Evolutionary conservation across 345 rosid species (phyloP), one percentile per base, ranked within the genome.

Genomic region (Salix purpurea): DNA sequence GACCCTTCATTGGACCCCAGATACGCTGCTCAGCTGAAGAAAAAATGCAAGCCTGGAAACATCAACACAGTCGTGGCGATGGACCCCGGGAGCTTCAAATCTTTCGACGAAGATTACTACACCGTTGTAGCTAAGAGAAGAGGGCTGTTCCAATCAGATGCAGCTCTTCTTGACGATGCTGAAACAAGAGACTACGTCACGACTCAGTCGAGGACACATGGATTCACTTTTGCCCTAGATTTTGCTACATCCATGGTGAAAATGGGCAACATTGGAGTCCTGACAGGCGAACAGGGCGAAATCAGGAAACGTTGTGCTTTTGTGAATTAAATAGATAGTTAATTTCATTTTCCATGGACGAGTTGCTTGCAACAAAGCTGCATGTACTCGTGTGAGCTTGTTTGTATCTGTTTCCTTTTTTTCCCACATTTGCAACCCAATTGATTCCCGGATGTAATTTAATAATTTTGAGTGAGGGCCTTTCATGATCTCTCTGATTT

Each of bases 51-150:
- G 71, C 88, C 88, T 0, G 84, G 79, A 65, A 86, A 84, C 65
- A 48, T 26, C 48, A 85, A 13, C 16, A 76, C 86, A 2, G 2
- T 78, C 7, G 71, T 84, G 10, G 87, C 80, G 34, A 89, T 91
- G 96, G 93, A 89, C 65, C 96, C 93, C 4, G 91, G 90, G n/a
- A 91, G 90, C 82, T 88, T 76, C 84, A 78, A 56, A 74, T 84
- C 74, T 9, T 89, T 91, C 48, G 91, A 91, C 70, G 67, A 78
- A 23, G 80, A 77, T 77, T 91, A 88, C 84, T 91, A 75, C 84
- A 74, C 72, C 1, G 67, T 79, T 4, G 87, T 91, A 34, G 70
- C 86, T 39, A 79, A 84, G 24, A 86, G 84, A 77, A 83, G 87
- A 76, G 96, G 92, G 9, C 62, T 90, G 1, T 90, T 91, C 69